A percentile compares a stretch with the other conserved stretches of the same genome.
These are phyloP conservation scores for Eucalyptus albens DNA, from an alignment of 345 rosid genomes.

Conservation along the genomic window DNA sequence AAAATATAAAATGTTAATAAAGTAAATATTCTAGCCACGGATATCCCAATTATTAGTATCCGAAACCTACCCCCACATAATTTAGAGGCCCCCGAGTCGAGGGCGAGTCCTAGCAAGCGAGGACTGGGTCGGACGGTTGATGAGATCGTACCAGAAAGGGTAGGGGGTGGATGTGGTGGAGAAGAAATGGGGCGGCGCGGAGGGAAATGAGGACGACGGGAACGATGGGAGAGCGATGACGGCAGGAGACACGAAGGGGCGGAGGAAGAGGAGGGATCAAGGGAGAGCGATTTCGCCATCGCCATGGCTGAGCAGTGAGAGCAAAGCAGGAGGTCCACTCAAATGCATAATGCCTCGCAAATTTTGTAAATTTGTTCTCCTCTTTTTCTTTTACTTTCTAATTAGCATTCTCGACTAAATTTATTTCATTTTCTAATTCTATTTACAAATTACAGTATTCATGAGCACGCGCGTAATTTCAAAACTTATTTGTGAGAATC, in stretches of 20 bases:
- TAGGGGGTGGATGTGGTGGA: conserved; percentile 57
- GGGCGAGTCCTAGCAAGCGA: conserved; percentile 24
- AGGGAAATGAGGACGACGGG: background rate
- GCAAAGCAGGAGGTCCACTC: background rate
- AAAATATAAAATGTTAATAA: too few species aligned
- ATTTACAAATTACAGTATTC: background rate
- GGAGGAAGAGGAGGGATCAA: background rate
- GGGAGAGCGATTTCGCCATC: background rate
- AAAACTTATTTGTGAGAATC: too few species aligned
- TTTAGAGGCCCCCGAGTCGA: background rate
- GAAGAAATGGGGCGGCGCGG: background rate
- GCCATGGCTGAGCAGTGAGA: background rate
- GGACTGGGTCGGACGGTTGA: conserved; percentile 49
- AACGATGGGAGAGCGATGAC: conserved; percentile 3
- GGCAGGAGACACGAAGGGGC: conserved; percentile 22
- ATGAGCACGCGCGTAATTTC: background rate
- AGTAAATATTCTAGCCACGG: too few species aligned
- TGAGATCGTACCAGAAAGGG: conserved; percentile 79
- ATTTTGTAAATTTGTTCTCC: background rate
- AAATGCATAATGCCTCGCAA: background rate
- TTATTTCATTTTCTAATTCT: background rate
- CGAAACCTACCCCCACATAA: too few species aligned
- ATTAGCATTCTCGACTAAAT: background rate
- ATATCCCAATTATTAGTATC: too few species aligned
- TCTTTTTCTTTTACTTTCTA: background rate